Evolutionary conservation across 2,329 filamentous ascomycete genomes (phyloP), one percentile per base, ranked within the genome.

Genomic region (Alternaria gaisen): DNA sequence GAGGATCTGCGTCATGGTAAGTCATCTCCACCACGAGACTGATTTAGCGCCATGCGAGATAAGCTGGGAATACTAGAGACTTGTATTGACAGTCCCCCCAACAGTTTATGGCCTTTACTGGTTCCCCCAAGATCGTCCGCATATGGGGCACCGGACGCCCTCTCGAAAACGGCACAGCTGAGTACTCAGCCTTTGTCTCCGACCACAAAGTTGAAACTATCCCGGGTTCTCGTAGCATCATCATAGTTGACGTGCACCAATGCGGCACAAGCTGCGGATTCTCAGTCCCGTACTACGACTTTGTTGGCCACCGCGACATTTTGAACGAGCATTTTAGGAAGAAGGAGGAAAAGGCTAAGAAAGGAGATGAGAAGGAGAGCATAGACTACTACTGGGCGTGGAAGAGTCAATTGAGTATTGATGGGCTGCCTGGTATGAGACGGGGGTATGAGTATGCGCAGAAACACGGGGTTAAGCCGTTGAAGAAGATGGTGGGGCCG

Each of bases 381-480:
- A 81, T 82, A 74, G 80, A 81, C 22, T 63, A 68, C 30, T 82
- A 83, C 59, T 83, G 81, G 81, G 80, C 80, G 5, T 80, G 70
- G 54, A 83, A 83, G 67, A 79, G 76, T 34, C 77, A 80, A 18
- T 72, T 75, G 58, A 79, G 75, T 34, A 79, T 83, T 26, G 81
- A 83, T 62, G 81, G 81, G 0, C 66, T 83, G 26, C 81, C 81
- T 0, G 81, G 77, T 0, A 80, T 82, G 78, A 77, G 78, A 67
- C 67, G 73, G 20, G 81, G 77, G 0, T 69, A 78, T 9, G 69
- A 76, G 8, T 77, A 71, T 41, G 79, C 73, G n/a, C 70, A 75
- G 54, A 64, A 67, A 47, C 71, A 82, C 34, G 67, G 64, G 0
- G 72, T 83, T 1, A 69, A 66, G 63, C 81, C 81, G 14, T 63